Evolutionary conservation across 306 rosid species (phyloP).

Genomic region (Fragaria vesca): DNA sequence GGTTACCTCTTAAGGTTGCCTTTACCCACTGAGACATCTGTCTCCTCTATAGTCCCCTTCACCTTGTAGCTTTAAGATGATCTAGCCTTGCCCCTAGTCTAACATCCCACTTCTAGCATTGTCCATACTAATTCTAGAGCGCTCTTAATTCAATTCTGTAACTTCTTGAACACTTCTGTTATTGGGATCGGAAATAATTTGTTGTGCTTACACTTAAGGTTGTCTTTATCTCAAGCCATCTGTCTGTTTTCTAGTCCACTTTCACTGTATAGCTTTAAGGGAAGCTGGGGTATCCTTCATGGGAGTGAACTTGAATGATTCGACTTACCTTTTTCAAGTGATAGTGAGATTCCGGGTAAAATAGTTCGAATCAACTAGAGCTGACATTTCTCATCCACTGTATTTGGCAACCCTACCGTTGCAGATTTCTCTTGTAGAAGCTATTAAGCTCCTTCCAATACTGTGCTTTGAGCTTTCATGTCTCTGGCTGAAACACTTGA

Average conservation of each 20-base stretch:
- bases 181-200: too few species aligned
- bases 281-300: neutral
- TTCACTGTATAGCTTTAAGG: neutral
- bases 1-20: neutral
- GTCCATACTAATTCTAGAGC: neutral
- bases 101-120: neutral
- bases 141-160: neutral
- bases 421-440: constrained; percentile 73
- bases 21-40: neutral
- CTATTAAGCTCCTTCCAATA: constrained; percentile 52
- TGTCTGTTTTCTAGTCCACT: constrained; percentile 20
- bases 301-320: constrained; percentile 15
- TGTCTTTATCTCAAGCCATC: constrained; percentile 17
- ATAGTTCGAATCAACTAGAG: constrained; percentile 37
- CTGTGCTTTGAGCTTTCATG: constrained; percentile 61
- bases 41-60: neutral
- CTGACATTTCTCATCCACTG: constrained; percentile 44
- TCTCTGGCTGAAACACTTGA: constrained; percentile 55
- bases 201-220: constrained; percentile 1
- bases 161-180: constrained; percentile 14
- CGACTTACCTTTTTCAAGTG: constrained; percentile 6
- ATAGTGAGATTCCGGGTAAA: constrained; percentile 39
- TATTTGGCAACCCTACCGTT: constrained; percentile 44
- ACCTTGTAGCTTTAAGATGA: neutral
- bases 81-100: neutral